Conservation (phyloP, 768 basidiomycete genomes). For the Boletus pseudopeckii region DNA sequence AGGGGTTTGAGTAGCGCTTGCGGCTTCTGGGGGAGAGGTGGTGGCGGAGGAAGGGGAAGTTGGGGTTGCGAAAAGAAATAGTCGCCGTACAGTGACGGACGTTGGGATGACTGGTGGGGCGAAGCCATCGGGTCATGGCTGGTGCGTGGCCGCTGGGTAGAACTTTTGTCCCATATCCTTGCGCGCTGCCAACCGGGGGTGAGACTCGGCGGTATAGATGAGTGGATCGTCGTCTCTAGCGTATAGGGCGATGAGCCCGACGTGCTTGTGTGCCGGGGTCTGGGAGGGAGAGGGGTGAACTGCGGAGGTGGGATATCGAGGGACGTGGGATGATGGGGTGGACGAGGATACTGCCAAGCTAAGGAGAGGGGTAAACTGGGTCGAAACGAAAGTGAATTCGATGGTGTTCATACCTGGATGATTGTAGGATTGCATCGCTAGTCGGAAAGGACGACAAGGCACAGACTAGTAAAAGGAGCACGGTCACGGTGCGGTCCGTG, state of each 20-base stretch:
- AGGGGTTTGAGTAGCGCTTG: slow-evolving; percentile 26
- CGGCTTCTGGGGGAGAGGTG: slow-evolving; percentile 32
- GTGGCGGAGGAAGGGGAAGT: slow-evolving; percentile 25
- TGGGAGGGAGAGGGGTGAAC: slow-evolving; percentile 5
- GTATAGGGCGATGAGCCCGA: slow-evolving; percentile 5
- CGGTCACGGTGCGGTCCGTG: neutral
- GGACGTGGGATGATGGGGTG: slow-evolving; percentile 21
- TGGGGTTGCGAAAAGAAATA: slow-evolving; percentile 18
- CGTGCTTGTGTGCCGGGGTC: slow-evolving; percentile 23
- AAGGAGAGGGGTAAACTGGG: slow-evolving; percentile 1
- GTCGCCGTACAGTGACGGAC: slow-evolving; percentile 28
- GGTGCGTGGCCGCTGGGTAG: slow-evolving; percentile 12
- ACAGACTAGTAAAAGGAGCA: neutral
- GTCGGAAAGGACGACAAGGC: neutral
- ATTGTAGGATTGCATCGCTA: slow-evolving; percentile 31
- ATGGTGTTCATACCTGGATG: slow-evolving; percentile 22
- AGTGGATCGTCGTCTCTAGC: neutral
- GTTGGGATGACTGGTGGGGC: slow-evolving; percentile 11
- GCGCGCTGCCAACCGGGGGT: slow-evolving; percentile 22
- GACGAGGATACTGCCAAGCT: slow-evolving; percentile 20
- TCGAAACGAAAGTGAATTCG: neutral
- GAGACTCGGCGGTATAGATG: slow-evolving; percentile 25
- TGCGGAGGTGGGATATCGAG: slow-evolving; percentile 16
- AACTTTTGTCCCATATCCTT: slow-evolving; percentile 18
- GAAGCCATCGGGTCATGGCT: slow-evolving; percentile 3